Conservation (phyloP, 1,139 yeast species). For the Eremothecium gossypii region DNA sequence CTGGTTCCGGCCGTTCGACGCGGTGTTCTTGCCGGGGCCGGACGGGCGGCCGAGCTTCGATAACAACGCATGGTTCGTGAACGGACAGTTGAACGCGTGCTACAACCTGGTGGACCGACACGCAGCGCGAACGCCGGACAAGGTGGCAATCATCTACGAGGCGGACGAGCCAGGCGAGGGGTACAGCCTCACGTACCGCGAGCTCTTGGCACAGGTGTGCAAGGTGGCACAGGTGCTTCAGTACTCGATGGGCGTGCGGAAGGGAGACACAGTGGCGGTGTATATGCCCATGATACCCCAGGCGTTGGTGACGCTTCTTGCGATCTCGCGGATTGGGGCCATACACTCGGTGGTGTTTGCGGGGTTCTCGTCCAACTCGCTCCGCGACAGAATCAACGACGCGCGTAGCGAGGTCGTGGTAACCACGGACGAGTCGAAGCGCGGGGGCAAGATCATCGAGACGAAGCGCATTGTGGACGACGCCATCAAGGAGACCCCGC, state of each 20-base stretch:
- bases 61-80: conserved; percentile 68
- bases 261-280: conserved; percentile 80
- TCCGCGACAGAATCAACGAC: conserved; percentile 67
- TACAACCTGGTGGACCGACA: conserved; percentile 76
- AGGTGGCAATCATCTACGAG: conserved; percentile 71
- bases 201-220: conserved; percentile 59
- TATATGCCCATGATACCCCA: conserved; percentile 84
- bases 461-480: conserved; percentile 79
- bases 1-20: conserved; percentile 58
- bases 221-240: conserved; percentile 61
- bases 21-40: conserved; percentile 46
- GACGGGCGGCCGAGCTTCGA: conserved; percentile 42
- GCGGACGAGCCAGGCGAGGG: conserved; percentile 69
- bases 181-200: conserved; percentile 56
- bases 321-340: conserved; percentile 72
- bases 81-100: conserved; percentile 68
- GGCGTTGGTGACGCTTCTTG: conserved; percentile 62
- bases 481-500: conserved; percentile 61
- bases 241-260: conserved; percentile 53
- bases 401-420: conserved; percentile 67
- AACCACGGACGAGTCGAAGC: conserved; percentile 71
- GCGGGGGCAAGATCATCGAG: conserved; percentile 79
- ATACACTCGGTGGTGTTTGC: conserved; percentile 80
- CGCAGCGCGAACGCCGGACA: conserved; percentile 61
- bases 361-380: conserved; percentile 68